phyloP scores from a whole-genome alignment of 371 early-diverging fungal species.

The Mortierella sp. region DNA sequence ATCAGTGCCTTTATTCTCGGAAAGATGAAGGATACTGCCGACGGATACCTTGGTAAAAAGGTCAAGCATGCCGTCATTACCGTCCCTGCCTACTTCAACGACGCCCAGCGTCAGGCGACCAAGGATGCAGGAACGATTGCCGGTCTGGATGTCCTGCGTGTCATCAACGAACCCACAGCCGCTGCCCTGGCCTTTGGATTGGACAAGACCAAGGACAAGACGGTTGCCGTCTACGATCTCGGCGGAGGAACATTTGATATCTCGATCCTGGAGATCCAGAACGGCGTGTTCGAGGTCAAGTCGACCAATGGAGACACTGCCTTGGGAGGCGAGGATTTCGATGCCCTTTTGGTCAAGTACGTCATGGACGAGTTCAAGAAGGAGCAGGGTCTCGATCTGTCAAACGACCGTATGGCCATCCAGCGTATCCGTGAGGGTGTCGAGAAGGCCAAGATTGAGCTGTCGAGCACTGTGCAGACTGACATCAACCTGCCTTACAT shows the following conservation, averaged over 20 bases:
- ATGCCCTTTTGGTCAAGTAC: conserved; percentile 87
- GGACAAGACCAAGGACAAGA: conserved; percentile 93
- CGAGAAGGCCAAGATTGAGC: conserved; percentile 99
- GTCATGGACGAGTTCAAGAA: conserved; percentile 92
- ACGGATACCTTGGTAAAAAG: conserved; percentile 87
- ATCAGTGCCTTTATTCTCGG: conserved; percentile 94
- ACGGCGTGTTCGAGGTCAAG: conserved; percentile 99
- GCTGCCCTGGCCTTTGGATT: conserved; percentile 99
- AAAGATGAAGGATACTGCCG: conserved; percentile 97
- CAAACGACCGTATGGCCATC: conserved; percentile 90
- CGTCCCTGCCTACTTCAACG: conserved; percentile 92
- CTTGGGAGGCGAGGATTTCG: conserved; percentile 99
- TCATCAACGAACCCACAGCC: conserved; percentile 99
- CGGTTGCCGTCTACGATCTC: conserved; percentile 98
- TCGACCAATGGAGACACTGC: conserved; percentile 98
- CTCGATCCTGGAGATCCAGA: conserved; percentile 97
- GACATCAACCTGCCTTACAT: conserved; percentile 98
- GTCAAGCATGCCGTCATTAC: conserved; percentile 95
- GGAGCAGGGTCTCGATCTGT: conserved; percentile 81
- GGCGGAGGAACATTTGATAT: conserved; percentile 99
- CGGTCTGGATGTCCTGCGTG: conserved; percentile 96
- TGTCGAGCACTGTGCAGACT: conserved; percentile 93
- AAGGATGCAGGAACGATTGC: conserved; percentile 98
- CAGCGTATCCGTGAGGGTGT: conserved; percentile 97
- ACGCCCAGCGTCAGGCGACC: conserved; percentile 99